Evolutionary conservation across 805 yeast species (phyloP).

Genomic region (Metschnikowia noctiluminum): DNA sequence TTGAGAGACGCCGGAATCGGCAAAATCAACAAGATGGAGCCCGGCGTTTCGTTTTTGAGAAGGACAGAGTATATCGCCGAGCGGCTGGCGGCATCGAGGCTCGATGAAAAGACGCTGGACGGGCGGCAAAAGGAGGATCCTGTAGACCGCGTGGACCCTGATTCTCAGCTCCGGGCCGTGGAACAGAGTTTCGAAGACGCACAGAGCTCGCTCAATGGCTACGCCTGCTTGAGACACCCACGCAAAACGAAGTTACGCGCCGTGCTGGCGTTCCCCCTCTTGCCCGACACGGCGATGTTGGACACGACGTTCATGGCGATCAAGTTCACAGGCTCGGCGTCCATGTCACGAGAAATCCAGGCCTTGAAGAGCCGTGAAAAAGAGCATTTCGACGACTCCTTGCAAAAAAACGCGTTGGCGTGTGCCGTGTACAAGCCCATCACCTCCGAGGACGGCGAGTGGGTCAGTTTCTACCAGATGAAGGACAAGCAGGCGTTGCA

Average conservation of each 20-base stretch:
- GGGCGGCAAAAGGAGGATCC: constrained; percentile 13
- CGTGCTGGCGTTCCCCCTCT: constrained; percentile 69
- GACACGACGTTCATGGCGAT: constrained; percentile 70
- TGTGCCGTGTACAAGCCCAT: constrained; percentile 73
- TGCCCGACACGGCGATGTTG: constrained; percentile 90
- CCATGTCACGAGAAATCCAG: constrained; percentile 38
- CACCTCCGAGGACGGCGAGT: constrained; percentile 66
- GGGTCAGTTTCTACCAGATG: constrained; percentile 58
- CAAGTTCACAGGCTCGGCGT: constrained; percentile 59
- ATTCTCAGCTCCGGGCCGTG: constrained; percentile 60
- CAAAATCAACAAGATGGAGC: constrained; percentile 39
- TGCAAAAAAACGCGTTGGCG: constrained; percentile 39
- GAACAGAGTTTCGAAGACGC: constrained; percentile 75
- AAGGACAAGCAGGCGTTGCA: constrained; percentile 24
- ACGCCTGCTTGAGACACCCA: constrained; percentile 65
- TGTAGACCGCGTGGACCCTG: constrained; percentile 48
- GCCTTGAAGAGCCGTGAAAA: constrained; percentile 28
- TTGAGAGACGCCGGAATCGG: constrained; percentile 74
- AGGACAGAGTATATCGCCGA: constrained; percentile 91
- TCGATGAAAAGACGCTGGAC: constrained; percentile 24
- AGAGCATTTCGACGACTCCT: constrained; percentile 24
- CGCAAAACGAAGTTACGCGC: constrained; percentile 69
- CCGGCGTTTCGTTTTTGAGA: constrained; percentile 77
- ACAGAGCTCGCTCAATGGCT: constrained; percentile 41
- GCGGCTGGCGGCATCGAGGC: constrained; percentile 36